These are phyloP conservation scores for Kwoniella shandongensis DNA, from an alignment of 768 basidiomycete species.

Conservation along the genomic window DNA sequence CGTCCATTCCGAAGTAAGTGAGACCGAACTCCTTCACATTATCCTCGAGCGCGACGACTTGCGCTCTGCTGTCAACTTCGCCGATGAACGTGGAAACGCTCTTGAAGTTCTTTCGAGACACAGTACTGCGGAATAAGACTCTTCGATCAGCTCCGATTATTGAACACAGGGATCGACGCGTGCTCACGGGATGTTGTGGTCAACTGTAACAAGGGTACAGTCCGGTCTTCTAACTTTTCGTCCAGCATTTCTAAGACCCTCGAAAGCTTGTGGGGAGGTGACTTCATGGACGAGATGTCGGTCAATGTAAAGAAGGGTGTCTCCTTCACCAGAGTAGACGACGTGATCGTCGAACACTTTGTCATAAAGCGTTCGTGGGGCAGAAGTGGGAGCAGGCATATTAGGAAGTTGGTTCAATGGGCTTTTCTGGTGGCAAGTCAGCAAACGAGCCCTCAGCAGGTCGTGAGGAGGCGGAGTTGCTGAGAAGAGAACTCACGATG, in stretches of 20 bases:
- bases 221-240: constrained; percentile 79
- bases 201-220: constrained; percentile 84
- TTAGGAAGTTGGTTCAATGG: constrained; percentile 17
- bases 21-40: constrained; percentile 89
- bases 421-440: constrained; percentile 13
- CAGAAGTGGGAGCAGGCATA: constrained; percentile 63
- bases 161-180: not conserved
- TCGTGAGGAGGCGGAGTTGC: too few relatives aligned
- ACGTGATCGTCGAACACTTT: constrained; percentile 98
- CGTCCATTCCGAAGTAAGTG: constrained; percentile 87
- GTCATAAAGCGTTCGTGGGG: constrained; percentile 89
- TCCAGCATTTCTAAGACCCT: constrained; percentile 75
- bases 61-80: constrained; percentile 81
- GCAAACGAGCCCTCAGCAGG: too few relatives aligned
- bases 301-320: constrained; percentile 56
- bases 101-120: constrained; percentile 72
- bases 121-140: constrained; percentile 59
- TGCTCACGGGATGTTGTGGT: constrained; percentile 82
- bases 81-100: constrained; percentile 70
- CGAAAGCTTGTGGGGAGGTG: constrained; percentile 90
- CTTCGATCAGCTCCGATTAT: not conserved
- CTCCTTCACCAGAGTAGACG: constrained; percentile 61
- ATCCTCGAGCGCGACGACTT: constrained; percentile 78
- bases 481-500: too few relatives aligned
- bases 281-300: constrained; percentile 80